Evolutionary conservation across 164 flowering plant genomes (phyloP).

Genomic region (Saururus chinensis): DNA sequence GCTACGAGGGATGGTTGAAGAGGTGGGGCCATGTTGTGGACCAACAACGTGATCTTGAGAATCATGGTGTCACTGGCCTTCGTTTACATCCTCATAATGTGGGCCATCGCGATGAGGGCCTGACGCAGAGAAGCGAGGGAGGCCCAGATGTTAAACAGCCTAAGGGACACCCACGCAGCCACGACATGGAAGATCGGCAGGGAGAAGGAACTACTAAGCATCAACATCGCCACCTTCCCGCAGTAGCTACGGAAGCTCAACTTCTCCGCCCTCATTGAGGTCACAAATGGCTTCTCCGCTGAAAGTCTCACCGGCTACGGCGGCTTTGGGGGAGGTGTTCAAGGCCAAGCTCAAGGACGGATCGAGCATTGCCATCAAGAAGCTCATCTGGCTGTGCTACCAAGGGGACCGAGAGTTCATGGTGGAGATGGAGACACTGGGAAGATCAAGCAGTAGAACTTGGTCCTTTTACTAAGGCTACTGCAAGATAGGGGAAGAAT

Average conservation of each 20-base stretch:
- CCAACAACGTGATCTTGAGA: slow-evolving; percentile 65
- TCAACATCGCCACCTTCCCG: slow-evolving; percentile 69
- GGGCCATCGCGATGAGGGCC: slow-evolving; percentile 68
- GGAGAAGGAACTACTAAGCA: slow-evolving; percentile 79
- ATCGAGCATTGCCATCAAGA: slow-evolving; percentile 58
- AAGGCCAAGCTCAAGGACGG: slow-evolving; percentile 64
- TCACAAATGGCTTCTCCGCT: slow-evolving; percentile 65
- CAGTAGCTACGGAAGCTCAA: slow-evolving; percentile 50
- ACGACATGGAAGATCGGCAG: slow-evolving; percentile 88
- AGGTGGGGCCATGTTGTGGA: slow-evolving; percentile 41
- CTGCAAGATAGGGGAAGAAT: slow-evolving; percentile 66
- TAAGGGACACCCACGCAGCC: slow-evolving; percentile 56
- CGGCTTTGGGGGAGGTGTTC: slow-evolving; percentile 70
- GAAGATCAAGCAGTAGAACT: slow-evolving; percentile 64
- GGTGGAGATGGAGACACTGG: slow-evolving; percentile 78
- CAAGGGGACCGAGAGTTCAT: slow-evolving; percentile 71
- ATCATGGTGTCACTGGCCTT: slow-evolving; percentile 54
- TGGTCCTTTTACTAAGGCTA: slow-evolving; percentile 61
- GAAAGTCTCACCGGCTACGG: slow-evolving; percentile 59
- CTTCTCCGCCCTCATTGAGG: slow-evolving; percentile 61
- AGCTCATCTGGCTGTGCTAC: slow-evolving; percentile 47
- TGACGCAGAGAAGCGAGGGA: slow-evolving; percentile 53
- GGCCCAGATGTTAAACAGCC: slow-evolving; percentile 51
- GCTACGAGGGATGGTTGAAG: neutral
- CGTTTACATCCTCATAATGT: slow-evolving; percentile 51